These are phyloP conservation scores for Phytophthora foliorum DNA, from an alignment of 352 stramenopile genomes.

Conservation along the genomic window DNA sequence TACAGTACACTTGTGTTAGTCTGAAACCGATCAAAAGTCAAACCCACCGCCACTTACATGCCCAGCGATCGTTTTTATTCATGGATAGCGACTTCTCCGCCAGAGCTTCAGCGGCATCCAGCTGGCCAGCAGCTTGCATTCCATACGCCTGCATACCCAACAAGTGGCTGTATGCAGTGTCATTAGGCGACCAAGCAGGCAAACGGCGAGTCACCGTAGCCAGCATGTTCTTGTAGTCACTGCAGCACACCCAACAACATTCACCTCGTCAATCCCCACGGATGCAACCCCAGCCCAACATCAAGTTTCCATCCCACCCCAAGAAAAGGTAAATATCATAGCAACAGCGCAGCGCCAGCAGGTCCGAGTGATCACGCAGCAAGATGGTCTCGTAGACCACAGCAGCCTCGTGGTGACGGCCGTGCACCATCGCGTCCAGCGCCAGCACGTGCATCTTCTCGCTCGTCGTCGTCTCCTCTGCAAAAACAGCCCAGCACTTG, in stretches of 20 bases:
- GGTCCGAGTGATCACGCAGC: slow-evolving; percentile 65
- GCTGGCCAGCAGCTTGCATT: slow-evolving; percentile 67
- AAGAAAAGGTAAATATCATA: slow-evolving; percentile 85
- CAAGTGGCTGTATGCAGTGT: slow-evolving; percentile 81
- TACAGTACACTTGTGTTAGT: slow-evolving; percentile 23
- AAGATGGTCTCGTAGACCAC: slow-evolving; percentile 87
- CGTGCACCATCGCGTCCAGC: slow-evolving; percentile 74
- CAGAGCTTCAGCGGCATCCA: slow-evolving; percentile 74
- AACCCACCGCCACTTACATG: slow-evolving; percentile 58
- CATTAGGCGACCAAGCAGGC: slow-evolving; percentile 81
- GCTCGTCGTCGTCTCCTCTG: slow-evolving; percentile 35
- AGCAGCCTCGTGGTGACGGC: slow-evolving; percentile 73
- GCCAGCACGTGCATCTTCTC: slow-evolving; percentile 85
- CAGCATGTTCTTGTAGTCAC: slow-evolving; percentile 84
- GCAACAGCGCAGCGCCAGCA: slow-evolving; percentile 81
- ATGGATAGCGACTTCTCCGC: slow-evolving; percentile 87
- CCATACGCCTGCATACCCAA: slow-evolving; percentile 87
- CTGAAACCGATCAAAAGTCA: slow-evolving; percentile 1
- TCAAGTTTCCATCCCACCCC: slow-evolving; percentile 53
- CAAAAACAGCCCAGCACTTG: slow-evolving; percentile 5
- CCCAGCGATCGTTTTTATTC: slow-evolving; percentile 88
- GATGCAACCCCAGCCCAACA: background rate
- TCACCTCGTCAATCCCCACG: slow-evolving; percentile 6
- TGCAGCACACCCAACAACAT: slow-evolving; percentile 42
- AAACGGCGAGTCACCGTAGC: slow-evolving; percentile 75